A percentile compares a stretch with the other conserved stretches of the same genome.
These are phyloP conservation scores for Globisporangium camurandrum DNA, from an alignment of 352 stramenopile species.

Conservation along the genomic window DNA sequence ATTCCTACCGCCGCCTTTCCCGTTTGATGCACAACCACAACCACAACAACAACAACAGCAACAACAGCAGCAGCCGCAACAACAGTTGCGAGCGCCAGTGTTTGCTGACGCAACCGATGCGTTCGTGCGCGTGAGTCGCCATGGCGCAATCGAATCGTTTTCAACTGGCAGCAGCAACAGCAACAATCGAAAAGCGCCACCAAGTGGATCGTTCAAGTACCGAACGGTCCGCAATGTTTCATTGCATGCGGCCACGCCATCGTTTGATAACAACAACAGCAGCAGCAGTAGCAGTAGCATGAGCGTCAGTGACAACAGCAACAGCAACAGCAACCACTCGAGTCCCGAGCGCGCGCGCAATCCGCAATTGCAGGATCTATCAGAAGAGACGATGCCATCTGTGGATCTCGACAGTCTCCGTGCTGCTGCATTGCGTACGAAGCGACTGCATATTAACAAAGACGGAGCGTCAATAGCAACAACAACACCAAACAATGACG, in stretches of 20 bases:
- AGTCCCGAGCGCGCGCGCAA: too few species aligned
- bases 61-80: not conserved
- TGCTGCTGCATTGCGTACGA: conserved; percentile 52
- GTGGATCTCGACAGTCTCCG: conserved; percentile 66
- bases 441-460: conserved; percentile 17
- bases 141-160: conserved; percentile 54
- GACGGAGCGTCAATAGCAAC: not conserved
- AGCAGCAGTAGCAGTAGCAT: conserved; percentile 10
- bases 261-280: conserved; percentile 10
- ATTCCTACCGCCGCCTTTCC: too few species aligned
- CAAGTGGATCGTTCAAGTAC: conserved; percentile 36
- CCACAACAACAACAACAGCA: not conserved
- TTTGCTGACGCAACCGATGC: conserved; percentile 51
- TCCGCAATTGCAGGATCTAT: too few species aligned
- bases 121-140: conserved; percentile 67
- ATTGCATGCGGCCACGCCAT: not conserved
- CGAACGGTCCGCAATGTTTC: conserved; percentile 3
- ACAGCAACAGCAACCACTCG: conserved; percentile 2
- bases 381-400: not conserved
- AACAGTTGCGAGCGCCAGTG: not conserved
- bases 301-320: not conserved
- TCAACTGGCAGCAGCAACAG: conserved; percentile 4
- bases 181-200: conserved; percentile 1
- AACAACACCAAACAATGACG: conserved; percentile 20
- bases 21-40: conserved; percentile 10